Evolutionary conservation across 305 asterid species (phyloP).

Genomic region (Fraxinus xanthoxyloides): DNA sequence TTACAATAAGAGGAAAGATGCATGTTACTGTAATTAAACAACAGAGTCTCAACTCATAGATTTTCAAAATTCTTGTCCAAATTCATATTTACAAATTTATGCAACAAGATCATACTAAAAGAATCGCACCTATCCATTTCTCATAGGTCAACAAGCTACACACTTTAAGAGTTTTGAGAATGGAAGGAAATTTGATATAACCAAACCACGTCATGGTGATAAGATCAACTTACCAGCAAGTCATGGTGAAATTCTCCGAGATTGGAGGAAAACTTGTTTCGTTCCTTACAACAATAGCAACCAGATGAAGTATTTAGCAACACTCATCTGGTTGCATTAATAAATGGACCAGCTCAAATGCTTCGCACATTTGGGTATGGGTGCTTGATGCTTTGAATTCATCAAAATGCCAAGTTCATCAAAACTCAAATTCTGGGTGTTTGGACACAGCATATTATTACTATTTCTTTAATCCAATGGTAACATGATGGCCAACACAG

Average conservation of each 20-base stretch:
- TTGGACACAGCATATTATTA: background rate
- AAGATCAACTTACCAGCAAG: background rate
- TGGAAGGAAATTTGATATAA: background rate
- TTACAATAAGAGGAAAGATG: background rate
- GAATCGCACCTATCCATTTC: background rate
- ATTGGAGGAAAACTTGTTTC: background rate
- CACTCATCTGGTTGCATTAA: background rate
- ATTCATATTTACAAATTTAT: background rate
- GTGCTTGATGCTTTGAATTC: background rate
- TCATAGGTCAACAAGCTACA: background rate
- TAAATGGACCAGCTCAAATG: background rate
- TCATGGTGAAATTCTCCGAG: background rate
- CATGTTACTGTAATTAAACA: background rate
- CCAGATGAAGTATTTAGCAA: background rate
- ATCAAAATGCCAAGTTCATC: background rate
- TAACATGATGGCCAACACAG: background rate
- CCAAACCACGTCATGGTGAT: background rate
- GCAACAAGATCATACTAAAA: background rate
- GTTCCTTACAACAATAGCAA: background rate
- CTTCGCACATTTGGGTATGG: background rate
- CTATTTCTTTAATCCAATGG: background rate
- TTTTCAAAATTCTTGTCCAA: background rate
- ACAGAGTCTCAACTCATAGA: background rate
- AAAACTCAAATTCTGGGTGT: background rate
- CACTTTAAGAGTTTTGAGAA: background rate